Conservation (phyloP, 1,284 basidiomycete species). For the Trichosporon ovoides region DNA sequence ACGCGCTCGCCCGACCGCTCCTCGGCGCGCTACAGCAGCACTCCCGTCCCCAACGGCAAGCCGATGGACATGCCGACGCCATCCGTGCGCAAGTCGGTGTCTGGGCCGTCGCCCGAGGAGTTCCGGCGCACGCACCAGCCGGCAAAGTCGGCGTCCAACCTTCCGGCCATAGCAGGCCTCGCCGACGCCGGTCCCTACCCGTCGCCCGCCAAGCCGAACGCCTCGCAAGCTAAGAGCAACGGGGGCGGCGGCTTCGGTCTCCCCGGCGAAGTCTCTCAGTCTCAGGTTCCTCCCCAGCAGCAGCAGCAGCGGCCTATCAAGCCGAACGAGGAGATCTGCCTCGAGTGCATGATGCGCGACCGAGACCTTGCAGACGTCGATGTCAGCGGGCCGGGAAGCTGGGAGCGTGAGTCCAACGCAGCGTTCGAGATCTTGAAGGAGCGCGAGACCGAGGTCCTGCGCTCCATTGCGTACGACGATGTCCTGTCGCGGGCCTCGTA, state of each 20-base stretch:
- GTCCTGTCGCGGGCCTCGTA: slow-evolving; percentile 8
- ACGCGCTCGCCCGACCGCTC: slow-evolving; percentile 2
- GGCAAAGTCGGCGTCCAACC: slow-evolving; percentile 36
- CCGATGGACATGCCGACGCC: slow-evolving; percentile 4
- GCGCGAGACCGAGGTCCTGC: slow-evolving; percentile 55
- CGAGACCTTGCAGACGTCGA: slow-evolving; percentile 95
- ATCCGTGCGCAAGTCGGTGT: background rate
- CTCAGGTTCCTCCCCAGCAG: background rate
- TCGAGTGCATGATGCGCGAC: slow-evolving; percentile 98
- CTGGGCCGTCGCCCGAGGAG: background rate
- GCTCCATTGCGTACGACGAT: slow-evolving; percentile 20
- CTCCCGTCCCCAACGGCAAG: background rate
- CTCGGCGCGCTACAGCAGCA: background rate
- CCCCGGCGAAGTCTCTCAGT: background rate
- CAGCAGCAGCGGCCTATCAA: background rate
- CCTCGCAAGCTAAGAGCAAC: slow-evolving; percentile 3
- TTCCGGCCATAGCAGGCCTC: slow-evolving; percentile 40
- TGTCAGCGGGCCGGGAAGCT: slow-evolving; percentile 76
- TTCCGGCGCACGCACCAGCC: slow-evolving; percentile 23
- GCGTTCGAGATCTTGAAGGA: slow-evolving; percentile 71
- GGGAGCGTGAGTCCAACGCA: slow-evolving; percentile 85
- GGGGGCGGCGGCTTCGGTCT: background rate
- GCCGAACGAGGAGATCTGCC: slow-evolving; percentile 66
- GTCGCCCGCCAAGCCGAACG: slow-evolving; percentile 8
- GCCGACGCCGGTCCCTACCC: slow-evolving; percentile 43